Conservation (phyloP, 306 rosid genomes). For the Citrullus amarus region DNA sequence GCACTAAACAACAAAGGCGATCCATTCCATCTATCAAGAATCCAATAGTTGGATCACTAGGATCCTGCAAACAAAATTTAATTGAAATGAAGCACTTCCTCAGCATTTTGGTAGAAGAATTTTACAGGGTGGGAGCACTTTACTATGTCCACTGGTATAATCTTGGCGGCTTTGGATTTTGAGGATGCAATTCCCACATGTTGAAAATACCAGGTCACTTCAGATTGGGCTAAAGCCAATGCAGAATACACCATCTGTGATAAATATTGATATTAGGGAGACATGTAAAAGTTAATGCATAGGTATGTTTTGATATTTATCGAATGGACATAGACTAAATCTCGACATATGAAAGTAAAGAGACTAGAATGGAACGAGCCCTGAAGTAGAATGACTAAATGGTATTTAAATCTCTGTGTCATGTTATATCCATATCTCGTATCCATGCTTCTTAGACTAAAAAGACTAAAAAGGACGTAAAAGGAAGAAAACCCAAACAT, state of each 20-base stretch:
- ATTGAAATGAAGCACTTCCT: conserved; percentile 23
- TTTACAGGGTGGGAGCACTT: conserved; percentile 12
- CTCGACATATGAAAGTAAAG: too few species aligned
- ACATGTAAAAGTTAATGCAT: neutral
- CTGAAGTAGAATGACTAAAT: too few species aligned
- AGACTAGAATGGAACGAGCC: too few species aligned
- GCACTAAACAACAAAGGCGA: conserved; percentile 84
- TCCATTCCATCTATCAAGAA: conserved; percentile 94
- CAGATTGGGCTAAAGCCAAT: conserved; percentile 94
- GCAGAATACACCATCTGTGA: conserved; percentile 97
- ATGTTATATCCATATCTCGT: too few species aligned
- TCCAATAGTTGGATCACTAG: conserved; percentile 94
- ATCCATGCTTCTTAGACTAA: too few species aligned
- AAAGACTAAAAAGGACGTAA: too few species aligned
- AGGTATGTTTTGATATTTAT: neutral
- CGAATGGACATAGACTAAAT: too few species aligned
- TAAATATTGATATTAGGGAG: conserved; percentile 10
- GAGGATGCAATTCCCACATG: conserved; percentile 88
- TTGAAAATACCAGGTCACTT: conserved; percentile 90
- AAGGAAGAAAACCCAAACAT: too few species aligned
- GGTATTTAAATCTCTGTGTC: too few species aligned
- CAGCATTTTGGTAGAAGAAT: conserved; percentile 13
- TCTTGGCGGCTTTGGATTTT: conserved; percentile 64
- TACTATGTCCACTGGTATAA: conserved; percentile 74
- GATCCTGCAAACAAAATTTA: conserved; percentile 52